Conservation (phyloP, 1,284 basidiomycete genomes). For the Austropuccinia psidii region DNA sequence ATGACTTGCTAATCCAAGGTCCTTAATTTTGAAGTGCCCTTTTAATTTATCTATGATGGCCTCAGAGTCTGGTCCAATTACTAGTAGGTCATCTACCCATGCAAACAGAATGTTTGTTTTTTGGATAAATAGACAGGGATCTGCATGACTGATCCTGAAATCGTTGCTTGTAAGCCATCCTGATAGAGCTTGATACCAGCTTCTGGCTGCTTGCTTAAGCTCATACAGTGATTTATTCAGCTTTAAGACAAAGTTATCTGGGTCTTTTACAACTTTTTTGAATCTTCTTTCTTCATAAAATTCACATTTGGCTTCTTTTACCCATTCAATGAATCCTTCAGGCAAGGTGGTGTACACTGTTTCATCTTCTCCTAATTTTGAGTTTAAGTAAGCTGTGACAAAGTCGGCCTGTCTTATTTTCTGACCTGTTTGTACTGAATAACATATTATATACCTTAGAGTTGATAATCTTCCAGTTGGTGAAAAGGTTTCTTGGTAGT, state of each 20-base stretch:
- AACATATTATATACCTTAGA: not conserved
- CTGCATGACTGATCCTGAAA: not conserved
- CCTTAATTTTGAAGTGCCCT: conserved; percentile 27
- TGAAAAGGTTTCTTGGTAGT: conserved; percentile 22
- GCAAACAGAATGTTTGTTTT: not conserved
- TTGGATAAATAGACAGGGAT: not conserved
- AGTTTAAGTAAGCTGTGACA: conserved; percentile 19
- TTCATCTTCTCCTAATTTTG: conserved; percentile 10
- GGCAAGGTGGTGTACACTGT: conserved; percentile 10
- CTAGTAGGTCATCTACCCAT: conserved; percentile 24
- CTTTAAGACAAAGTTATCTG: not conserved
- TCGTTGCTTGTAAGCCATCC: not conserved
- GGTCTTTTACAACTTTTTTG: not conserved
- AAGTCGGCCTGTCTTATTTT: conserved; percentile 20
- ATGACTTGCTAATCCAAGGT: conserved; percentile 15
- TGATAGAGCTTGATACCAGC: not conserved
- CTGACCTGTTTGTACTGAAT: not conserved
- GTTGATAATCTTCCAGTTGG: conserved; percentile 5
- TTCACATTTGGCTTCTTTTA: conserved; percentile 21
- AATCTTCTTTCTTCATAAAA: not conserved
- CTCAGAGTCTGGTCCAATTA: conserved; percentile 4
- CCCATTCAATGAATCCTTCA: conserved; percentile 20
- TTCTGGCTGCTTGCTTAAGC: not conserved
- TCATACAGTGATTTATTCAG: conserved; percentile 18
- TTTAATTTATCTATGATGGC: not conserved